Conservation (phyloP, 108 stramenopile species). For the Cyclostephanos invisitatus region DNA sequence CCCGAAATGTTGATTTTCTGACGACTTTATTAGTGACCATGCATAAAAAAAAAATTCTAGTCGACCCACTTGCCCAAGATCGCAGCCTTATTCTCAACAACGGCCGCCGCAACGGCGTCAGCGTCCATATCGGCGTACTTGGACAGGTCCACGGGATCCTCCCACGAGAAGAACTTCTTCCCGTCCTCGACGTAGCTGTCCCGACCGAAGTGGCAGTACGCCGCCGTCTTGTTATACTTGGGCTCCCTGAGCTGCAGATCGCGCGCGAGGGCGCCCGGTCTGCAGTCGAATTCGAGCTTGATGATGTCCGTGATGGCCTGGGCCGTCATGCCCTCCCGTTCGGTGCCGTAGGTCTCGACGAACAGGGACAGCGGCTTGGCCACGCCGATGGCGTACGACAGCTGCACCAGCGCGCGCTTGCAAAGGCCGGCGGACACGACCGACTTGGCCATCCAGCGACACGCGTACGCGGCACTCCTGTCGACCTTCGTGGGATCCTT, state of each 20-base stretch:
- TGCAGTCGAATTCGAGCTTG: slow-evolving; percentile 92
- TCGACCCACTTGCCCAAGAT: slow-evolving; percentile 86
- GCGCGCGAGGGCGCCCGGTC: slow-evolving; percentile 91
- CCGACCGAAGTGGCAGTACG: slow-evolving; percentile 96
- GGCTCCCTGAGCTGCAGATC: slow-evolving; percentile 89
- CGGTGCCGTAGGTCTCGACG: slow-evolving; percentile 95
- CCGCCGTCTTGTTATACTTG: slow-evolving; percentile 94
- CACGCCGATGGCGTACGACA: slow-evolving; percentile 96
- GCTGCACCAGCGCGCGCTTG: slow-evolving; percentile 92
- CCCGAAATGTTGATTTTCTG: too few relatives aligned
- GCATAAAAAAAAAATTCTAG: too few relatives aligned
- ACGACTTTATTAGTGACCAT: too few relatives aligned
- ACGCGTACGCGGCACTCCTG: slow-evolving; percentile 95
- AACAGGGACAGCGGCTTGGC: slow-evolving; percentile 93
- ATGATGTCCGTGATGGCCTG: slow-evolving; percentile 90
- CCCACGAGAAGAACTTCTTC: slow-evolving; percentile 96
- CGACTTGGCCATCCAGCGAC: slow-evolving; percentile 97
- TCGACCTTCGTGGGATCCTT: slow-evolving; percentile 99
- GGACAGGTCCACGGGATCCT: slow-evolving; percentile 80
- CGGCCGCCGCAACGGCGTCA: slow-evolving; percentile 54
- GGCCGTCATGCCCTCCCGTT: slow-evolving; percentile 88
- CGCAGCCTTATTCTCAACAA: slow-evolving; percentile 66
- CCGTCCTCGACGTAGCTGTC: slow-evolving; percentile 61
- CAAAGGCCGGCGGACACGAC: slow-evolving; percentile 92
- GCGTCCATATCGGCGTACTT: slow-evolving; percentile 66